These are phyloP conservation scores for Gloeophyllum trabeum DNA, from an alignment of 768 basidiomycete species.

Conservation along the genomic window DNA sequence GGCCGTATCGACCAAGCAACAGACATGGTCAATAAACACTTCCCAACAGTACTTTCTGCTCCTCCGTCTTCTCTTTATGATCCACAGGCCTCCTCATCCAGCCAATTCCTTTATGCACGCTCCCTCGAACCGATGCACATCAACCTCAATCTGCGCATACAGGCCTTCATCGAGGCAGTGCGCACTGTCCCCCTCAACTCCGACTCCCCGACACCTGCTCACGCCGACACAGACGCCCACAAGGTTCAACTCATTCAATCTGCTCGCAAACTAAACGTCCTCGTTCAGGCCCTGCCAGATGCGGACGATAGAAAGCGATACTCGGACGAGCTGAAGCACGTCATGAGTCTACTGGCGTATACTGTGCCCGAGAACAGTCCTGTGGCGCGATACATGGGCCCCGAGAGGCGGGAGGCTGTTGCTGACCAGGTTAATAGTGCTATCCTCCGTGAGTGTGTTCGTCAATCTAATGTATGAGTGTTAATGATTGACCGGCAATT, in stretches of 20 bases:
- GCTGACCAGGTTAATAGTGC: slow-evolving; percentile 86
- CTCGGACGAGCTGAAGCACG: slow-evolving; percentile 59
- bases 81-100: background rate
- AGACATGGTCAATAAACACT: slow-evolving; percentile 54
- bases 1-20: slow-evolving; percentile 71
- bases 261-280: slow-evolving; percentile 57
- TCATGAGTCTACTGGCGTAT: slow-evolving; percentile 77
- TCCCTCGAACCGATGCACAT: slow-evolving; percentile 70
- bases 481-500: background rate
- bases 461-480: background rate
- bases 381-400: slow-evolving; percentile 63
- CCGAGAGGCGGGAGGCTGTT: slow-evolving; percentile 67
- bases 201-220: slow-evolving; percentile 6
- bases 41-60: slow-evolving; percentile 55
- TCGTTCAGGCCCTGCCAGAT: slow-evolving; percentile 44
- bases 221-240: slow-evolving; percentile 1
- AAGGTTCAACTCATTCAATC: slow-evolving; percentile 33
- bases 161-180: slow-evolving; percentile 79
- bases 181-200: slow-evolving; percentile 52
- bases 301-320: slow-evolving; percentile 49
- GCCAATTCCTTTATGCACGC: slow-evolving; percentile 15
- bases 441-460: slow-evolving; percentile 57
- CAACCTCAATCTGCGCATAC: slow-evolving; percentile 75
- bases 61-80: slow-evolving; percentile 4
- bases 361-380: slow-evolving; percentile 68